Evolutionary conservation across 148 eudicot genomes (phyloP).

Genomic region (Vaccinium corymbosum): DNA sequence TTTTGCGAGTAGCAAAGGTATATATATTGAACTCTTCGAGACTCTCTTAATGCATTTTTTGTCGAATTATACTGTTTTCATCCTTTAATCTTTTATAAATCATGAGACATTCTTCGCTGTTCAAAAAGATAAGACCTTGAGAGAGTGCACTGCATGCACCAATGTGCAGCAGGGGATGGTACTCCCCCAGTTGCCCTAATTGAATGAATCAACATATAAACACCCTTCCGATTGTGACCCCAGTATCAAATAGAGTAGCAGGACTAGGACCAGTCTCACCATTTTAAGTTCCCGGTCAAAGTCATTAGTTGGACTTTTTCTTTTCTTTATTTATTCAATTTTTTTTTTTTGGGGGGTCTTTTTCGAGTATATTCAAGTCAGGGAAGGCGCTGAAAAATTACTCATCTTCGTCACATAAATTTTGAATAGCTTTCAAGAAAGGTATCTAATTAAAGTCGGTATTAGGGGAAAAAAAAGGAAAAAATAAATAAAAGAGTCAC

Average conservation of each 20-base stretch:
- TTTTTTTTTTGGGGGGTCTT: not conserved
- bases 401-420: not conserved
- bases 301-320: not conserved
- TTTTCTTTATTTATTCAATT: not conserved
- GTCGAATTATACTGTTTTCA: too few relatives aligned
- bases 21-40: too few relatives aligned
- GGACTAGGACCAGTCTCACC: not conserved
- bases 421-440: not conserved
- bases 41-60: too few relatives aligned
- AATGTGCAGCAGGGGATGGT: too few relatives aligned
- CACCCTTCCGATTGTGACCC: not conserved
- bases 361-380: not conserved
- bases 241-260: not conserved
- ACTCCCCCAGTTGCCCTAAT: not conserved
- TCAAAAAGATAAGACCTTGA: not conserved
- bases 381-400: not conserved
- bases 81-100: too few relatives aligned
- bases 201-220: not conserved
- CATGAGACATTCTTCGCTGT: too few relatives aligned
- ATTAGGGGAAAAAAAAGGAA: not conserved
- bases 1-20: too few relatives aligned
- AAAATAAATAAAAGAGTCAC: not conserved
- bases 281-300: not conserved
- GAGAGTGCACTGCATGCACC: too few relatives aligned
- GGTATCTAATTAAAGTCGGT: not conserved